Evolutionary conservation across 306 rosid species (phyloP).

Genomic region (Luffa acutangula): DNA sequence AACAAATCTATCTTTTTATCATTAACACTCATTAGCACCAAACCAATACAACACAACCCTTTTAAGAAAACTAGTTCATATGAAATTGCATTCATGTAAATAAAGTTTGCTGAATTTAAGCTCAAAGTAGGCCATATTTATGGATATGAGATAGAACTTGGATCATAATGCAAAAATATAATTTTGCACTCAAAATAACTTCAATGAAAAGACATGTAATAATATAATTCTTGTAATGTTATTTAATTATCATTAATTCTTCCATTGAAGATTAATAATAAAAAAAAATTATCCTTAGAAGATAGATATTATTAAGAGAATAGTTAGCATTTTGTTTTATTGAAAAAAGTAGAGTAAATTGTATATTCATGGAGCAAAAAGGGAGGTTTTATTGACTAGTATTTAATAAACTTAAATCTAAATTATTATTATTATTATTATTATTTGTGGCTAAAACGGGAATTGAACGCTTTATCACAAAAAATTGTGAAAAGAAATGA

Average conservation of each 20-base stretch:
- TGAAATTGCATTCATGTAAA: neutral
- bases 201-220: neutral
- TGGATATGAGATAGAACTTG: neutral
- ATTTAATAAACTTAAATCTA: too few relatives aligned
- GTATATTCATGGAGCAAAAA: too few relatives aligned
- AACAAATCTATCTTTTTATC: neutral
- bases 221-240: neutral
- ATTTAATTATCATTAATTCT: too few relatives aligned
- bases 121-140: neutral
- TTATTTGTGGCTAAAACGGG: too few relatives aligned
- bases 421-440: too few relatives aligned
- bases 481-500: neutral
- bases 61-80: neutral
- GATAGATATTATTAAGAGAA: too few relatives aligned
- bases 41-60: neutral
- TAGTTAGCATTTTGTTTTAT: too few relatives aligned
- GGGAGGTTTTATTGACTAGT: too few relatives aligned
- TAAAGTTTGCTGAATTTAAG: neutral
- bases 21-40: neutral
- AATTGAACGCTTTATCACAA: too few relatives aligned
- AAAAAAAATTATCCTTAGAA: too few relatives aligned
- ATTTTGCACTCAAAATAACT: neutral
- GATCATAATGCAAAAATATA: neutral
- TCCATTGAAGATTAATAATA: too few relatives aligned
- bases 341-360: too few relatives aligned